Evolutionary conservation across 257 asterid species (phyloP).

Genomic region (Solanum pennellii): DNA sequence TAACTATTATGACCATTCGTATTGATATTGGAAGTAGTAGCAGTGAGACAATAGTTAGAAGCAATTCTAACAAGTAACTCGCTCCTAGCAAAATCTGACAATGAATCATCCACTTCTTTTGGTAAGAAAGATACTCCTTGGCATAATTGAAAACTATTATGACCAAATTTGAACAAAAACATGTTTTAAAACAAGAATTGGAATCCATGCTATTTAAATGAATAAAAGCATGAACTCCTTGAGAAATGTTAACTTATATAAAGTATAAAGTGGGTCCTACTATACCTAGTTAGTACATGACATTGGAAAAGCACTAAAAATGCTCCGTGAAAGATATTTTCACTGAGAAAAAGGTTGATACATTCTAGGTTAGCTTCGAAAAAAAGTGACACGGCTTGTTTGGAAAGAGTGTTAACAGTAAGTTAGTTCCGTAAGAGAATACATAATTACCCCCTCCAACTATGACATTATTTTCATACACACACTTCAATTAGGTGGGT

Average conservation of each 20-base stretch:
- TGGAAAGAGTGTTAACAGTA: background rate
- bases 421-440: background rate
- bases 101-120: background rate
- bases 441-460: background rate
- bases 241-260: background rate
- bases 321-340: background rate
- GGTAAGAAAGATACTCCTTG: background rate
- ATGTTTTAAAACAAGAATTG: background rate
- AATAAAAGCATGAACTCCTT: background rate
- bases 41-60: background rate
- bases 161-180: background rate
- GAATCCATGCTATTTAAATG: background rate
- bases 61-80: background rate
- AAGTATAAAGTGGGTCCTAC: background rate
- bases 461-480: background rate
- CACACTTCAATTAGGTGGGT: background rate
- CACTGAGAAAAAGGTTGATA: background rate
- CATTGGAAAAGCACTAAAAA: background rate
- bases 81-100: background rate
- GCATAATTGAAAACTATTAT: background rate
- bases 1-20: background rate
- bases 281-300: background rate
- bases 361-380: background rate
- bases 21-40: background rate
- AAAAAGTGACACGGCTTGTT: background rate